These are phyloP conservation scores for Melanogaster broomeanus DNA, from an alignment of 768 basidiomycete species.

Conservation along the genomic window DNA sequence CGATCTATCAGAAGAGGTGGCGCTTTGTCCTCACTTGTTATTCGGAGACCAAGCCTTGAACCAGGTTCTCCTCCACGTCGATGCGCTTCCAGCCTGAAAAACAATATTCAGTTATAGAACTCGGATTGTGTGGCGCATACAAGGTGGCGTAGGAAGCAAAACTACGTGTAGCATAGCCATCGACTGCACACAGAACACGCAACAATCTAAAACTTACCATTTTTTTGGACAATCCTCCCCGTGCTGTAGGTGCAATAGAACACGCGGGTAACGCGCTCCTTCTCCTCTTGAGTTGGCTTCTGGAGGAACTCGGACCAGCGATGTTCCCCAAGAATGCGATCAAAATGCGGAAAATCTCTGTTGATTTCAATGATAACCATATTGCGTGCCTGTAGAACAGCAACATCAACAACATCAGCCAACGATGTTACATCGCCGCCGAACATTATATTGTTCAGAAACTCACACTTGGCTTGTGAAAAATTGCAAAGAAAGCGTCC, in stretches of 20 bases:
- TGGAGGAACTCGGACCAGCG: constrained; percentile 42
- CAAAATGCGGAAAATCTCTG: constrained; percentile 31
- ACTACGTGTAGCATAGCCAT: background rate
- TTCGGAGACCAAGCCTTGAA: constrained; percentile 32
- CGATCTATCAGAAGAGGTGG: background rate
- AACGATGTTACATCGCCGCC: background rate
- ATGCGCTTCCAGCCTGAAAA: constrained; percentile 49
- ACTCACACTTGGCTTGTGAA: constrained; percentile 47
- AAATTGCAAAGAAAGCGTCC: constrained; percentile 39
- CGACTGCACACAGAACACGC: background rate
- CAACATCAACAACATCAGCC: background rate
- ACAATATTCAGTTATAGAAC: background rate
- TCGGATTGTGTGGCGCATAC: background rate
- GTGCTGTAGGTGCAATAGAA: constrained; percentile 42
- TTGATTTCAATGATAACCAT: constrained; percentile 48
- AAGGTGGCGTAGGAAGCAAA: background rate
- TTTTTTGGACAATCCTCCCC: constrained; percentile 45
- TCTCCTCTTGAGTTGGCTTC: constrained; percentile 32
- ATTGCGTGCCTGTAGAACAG: constrained; percentile 36
- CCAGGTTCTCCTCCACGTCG: constrained; percentile 44
- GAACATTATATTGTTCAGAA: background rate
- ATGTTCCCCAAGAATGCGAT: constrained; percentile 43
- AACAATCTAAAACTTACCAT: constrained; percentile 34
- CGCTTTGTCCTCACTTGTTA: constrained; percentile 22
- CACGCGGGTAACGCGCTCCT: constrained; percentile 29